Percentiles rank a stretch among this genome's conserved stretches.
Conservation (phyloP, 495 filamentous ascomycete species). For the Baudoinia panamericana region DNA sequence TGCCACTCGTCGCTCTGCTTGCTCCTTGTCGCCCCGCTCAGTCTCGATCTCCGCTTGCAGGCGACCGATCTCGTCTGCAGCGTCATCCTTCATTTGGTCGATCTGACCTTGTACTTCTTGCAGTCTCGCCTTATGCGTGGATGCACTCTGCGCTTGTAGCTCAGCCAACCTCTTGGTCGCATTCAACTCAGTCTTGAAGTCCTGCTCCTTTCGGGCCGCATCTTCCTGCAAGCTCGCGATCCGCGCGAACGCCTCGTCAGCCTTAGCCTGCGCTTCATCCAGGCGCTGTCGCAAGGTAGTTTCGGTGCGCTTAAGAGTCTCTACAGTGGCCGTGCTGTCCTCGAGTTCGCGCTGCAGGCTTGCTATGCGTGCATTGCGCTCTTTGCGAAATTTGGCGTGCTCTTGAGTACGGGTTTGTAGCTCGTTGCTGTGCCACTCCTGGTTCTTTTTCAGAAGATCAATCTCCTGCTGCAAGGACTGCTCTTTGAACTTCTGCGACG, state of each 20-base stretch:
- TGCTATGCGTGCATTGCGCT: constrained; percentile 74
- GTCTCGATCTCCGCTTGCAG: constrained; percentile 70
- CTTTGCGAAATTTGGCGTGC: constrained; percentile 80
- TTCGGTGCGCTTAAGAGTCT: constrained; percentile 65
- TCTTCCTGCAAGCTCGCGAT: constrained; percentile 79
- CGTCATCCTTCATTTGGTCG: constrained; percentile 67
- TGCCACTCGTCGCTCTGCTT: constrained; percentile 52
- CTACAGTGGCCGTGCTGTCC: constrained; percentile 60
- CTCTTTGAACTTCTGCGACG: constrained; percentile 71
- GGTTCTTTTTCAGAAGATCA: constrained; percentile 69
- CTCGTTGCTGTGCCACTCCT: constrained; percentile 83
- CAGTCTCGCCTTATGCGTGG: constrained; percentile 64
- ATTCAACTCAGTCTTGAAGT: constrained; percentile 71
- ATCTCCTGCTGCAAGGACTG: constrained; percentile 80
- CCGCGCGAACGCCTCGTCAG: constrained; percentile 64
- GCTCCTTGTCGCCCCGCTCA: constrained; percentile 57
- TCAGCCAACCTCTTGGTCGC: constrained; percentile 66
- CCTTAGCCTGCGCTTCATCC: constrained; percentile 72
- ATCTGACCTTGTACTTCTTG: constrained; percentile 67
- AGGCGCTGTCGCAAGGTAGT: constrained; percentile 64
- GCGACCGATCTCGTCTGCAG: constrained; percentile 64
- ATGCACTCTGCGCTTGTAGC: constrained; percentile 68
- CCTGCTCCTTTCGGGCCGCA: constrained; percentile 61
- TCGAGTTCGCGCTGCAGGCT: constrained; percentile 82
- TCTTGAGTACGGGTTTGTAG: constrained; percentile 78